Base-by-base conservation (phyloP, 371 early-diverging fungal species). In the Mucor saturninus region DNA sequence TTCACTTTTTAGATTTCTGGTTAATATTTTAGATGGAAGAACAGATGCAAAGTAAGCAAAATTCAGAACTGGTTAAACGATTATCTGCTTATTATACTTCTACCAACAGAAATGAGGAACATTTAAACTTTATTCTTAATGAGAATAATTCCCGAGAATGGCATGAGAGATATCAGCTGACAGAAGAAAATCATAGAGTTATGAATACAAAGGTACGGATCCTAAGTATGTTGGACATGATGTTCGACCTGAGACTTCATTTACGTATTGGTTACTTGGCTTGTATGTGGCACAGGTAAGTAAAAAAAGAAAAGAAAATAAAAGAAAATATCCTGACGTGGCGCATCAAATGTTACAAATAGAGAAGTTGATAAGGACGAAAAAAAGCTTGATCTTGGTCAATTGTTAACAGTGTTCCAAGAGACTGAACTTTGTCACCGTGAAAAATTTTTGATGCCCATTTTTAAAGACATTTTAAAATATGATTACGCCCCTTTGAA, bases 201-300 rank as follows among this genome's bases (percentile, higher is more conserved):
- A 80, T 83, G 72, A 68, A 76, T 31, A 66, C 72, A 26, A 85
- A 85, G 60, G 81, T 85, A 11, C 81, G 80, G 50, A 77, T 81
- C 4, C 60, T 82, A 39, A 48, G 66, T 14, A 78, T 85, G 28
- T 76, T 85, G 56, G 81, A 85, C 43, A 53, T 75, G 26, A 69
- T 85, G 11, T 70, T 83, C 37, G 74, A 76, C 46, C 55, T 85
- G 8, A 63, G 83, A 32, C 59, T 80, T 5, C 75, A 79, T 40
- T 74, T 83, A 28, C 68, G 85, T 28, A 72, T 78, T 51, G 56
- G 59, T 5, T 73, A 68, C 50, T 49, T 75, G 10, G 67, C 73
- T 9, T 60, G 50, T 5, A 56, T 59, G 29, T 74, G 76, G 77
- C 72, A 71, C 26, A n/a, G 4, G 48, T 35, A 46, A 7, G 48